Base-by-base conservation (phyloP, 352 stramenopile species). In the Phytopythium cucurbitacearum region DNA sequence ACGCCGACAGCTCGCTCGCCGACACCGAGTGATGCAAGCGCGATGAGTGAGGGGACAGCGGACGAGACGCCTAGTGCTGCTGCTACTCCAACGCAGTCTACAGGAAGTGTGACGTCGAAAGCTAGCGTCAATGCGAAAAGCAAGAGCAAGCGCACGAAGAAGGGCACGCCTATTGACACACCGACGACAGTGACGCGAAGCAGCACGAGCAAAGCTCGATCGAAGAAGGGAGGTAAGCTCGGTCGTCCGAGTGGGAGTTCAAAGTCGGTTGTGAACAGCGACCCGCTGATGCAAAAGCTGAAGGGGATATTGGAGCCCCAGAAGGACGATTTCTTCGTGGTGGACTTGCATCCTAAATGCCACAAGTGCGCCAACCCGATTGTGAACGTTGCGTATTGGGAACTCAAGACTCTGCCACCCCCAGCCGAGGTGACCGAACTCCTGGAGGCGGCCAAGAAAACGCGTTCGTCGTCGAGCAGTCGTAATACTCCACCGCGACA, bases 241-340 rank as follows among this genome's bases (percentile, higher is more conserved):
- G 66, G 66, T 4, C 74, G 71, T 16, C 64, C 71, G 34, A 74
- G 50, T 16, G 58, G 67, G 34, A 88, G 58, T 40, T 77, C 73
- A 32, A 94, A 94, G 62, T 86, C 80, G 28, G 78, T 84, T 9
- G 67, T 94, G 12, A 94, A 94, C 52, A 78, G 61, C 48, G 96
- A 99, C 56, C 95, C 93, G 44, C 86, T 99, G 28, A 99, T 99
- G 95, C 86, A 97, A 53, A 98, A 98, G 64, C 86, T 99, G 8
- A 97, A 97, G 40, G 91, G 97, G 21, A 98, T 98, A 47, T 87
- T 99, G 44, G 85, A 98, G 50, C 96, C 95, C n/a, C 98, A 99
- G 80, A 99, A 99, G 62, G 96, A 99, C 28, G 97, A 97, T 60
- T 99, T 99, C 53, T 97, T 99, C 65, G 97, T 99, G 38, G 97